Evolutionary conservation across 192 early-diverging fungal species (phyloP), one percentile per base, ranked within the genome.

Genomic region (Gorgonomyces haynaldii): DNA sequence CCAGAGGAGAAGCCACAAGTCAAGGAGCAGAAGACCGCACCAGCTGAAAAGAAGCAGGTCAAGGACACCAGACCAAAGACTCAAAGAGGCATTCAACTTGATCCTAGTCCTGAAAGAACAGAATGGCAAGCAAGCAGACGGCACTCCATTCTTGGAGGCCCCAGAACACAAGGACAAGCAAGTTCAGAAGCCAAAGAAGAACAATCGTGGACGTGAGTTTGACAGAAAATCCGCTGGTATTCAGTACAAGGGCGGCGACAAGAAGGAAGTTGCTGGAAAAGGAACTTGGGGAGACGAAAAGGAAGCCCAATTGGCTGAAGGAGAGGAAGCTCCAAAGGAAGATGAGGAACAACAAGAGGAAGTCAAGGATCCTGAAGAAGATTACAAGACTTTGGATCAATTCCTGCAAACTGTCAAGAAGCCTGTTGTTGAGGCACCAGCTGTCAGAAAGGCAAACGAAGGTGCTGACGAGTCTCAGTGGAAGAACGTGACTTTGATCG

Each of bases 361-460:
- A 17, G 67, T 61, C 42, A 26, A 66, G 49, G 83, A 86, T 42
- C 78, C 78, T 35, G 93, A 92, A 61, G 86, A 83, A 41, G 61
- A 61, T 12, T 72, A 82, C 62, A 86, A 87, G 74, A 86, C 90
- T 52, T 73, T 89, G 43, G 86, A 91, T 26, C 81, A 97, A 48
- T 97, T 81, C 74, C 57, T 83, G 67, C 34, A 37, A 4, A 78
- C 75, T 31, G 58, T 62, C 50, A 84, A 82, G 64, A 54, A 61
- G 38, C 38, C 74, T 19, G 54, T 71, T 44, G 71, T 74, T 34
- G 50, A 66, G 36, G 70, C 76, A 25, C 15, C 21, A 2, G 45
- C 30, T 19, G 61, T 78, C 29, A 81, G 93, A 56, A 78, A 84
- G 62, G 78, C 90, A 58, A 94, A 94, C 69, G 87, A 92, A 58